Percentiles rank a stretch among this genome's conserved stretches.
Evolutionary conservation across 331 rosid species (phyloP).

Genomic region (Malus hybrid): DNA sequence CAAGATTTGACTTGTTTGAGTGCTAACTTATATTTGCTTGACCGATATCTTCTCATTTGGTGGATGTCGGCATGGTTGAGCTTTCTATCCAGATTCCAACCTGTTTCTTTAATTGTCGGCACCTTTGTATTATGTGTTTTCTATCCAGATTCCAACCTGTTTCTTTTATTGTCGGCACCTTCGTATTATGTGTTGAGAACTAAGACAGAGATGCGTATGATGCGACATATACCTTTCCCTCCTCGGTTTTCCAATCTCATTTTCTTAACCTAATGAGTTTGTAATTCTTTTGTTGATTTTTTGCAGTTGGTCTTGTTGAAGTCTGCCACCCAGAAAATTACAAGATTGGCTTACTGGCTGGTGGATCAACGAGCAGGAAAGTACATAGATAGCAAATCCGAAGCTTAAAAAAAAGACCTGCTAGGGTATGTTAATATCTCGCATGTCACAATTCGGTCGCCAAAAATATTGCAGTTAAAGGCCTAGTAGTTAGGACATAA

Average conservation of each 20-base stretch:
- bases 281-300: constrained; percentile 10
- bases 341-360: constrained; percentile 71
- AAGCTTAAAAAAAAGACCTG: constrained; percentile 46
- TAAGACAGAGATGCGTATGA: too few species aligned
- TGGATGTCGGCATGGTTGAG: background rate
- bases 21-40: background rate
- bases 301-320: constrained; percentile 81
- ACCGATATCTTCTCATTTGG: background rate
- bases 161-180: too few species aligned
- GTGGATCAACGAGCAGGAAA: constrained; percentile 73
- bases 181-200: background rate
- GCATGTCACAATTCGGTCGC: background rate
- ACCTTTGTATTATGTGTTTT: background rate
- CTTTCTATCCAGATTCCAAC: background rate
- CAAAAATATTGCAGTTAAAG: background rate
- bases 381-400: constrained; percentile 57
- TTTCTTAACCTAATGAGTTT: constrained; percentile 1
- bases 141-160: too few species aligned
- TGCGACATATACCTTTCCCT: background rate
- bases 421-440: constrained; percentile 47
- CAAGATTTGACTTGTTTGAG: background rate
- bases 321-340: constrained; percentile 80
- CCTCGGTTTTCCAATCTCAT: background rate
- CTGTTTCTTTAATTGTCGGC: background rate
- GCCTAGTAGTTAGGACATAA: background rate